Evolutionary conservation across 352 stramenopile genomes (phyloP).

Genomic region (Hyphochytrium catenoides): DNA sequence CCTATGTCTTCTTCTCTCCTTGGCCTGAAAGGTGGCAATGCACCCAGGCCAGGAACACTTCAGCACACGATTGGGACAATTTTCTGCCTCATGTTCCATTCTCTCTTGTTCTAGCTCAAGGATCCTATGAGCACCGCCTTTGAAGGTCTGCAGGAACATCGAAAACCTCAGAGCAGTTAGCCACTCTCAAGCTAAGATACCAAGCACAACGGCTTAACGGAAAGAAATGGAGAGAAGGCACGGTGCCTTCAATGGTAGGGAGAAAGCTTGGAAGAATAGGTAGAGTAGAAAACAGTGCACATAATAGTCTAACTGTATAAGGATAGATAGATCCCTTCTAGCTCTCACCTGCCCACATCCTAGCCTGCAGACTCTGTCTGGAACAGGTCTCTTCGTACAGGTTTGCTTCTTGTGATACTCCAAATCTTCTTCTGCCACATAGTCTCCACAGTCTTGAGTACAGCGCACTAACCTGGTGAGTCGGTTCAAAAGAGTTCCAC

Average conservation of each 20-base stretch:
- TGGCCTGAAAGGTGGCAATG: conserved; percentile 18
- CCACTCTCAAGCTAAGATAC: too few relatives aligned
- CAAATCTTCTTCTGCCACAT: conserved; percentile 21
- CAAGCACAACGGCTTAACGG: too few relatives aligned
- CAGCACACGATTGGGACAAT: conserved; percentile 29
- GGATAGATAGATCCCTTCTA: neutral
- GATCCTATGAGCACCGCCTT: conserved; percentile 25
- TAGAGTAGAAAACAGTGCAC: too few relatives aligned
- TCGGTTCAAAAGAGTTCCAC: too few relatives aligned
- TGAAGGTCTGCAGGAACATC: conserved; percentile 1
- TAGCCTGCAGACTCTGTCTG: conserved; percentile 25
- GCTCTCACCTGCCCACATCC: conserved; percentile 24
- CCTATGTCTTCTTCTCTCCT: conserved; percentile 30
- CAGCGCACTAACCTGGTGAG: conserved; percentile 26
- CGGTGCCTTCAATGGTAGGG: too few relatives aligned
- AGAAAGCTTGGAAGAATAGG: too few relatives aligned
- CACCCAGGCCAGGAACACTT: conserved; percentile 44
- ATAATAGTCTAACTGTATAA: too few relatives aligned
- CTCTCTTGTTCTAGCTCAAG: conserved; percentile 31
- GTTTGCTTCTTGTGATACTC: conserved; percentile 23
- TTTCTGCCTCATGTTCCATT: conserved; percentile 35
- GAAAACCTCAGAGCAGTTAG: too few relatives aligned
- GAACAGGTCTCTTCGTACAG: conserved; percentile 28
- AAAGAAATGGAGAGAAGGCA: too few relatives aligned
- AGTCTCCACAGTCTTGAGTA: conserved; percentile 34